Base-by-base conservation (phyloP, 495 filamentous ascomycete genomes). In the Tuber umbilicatum region DNA sequence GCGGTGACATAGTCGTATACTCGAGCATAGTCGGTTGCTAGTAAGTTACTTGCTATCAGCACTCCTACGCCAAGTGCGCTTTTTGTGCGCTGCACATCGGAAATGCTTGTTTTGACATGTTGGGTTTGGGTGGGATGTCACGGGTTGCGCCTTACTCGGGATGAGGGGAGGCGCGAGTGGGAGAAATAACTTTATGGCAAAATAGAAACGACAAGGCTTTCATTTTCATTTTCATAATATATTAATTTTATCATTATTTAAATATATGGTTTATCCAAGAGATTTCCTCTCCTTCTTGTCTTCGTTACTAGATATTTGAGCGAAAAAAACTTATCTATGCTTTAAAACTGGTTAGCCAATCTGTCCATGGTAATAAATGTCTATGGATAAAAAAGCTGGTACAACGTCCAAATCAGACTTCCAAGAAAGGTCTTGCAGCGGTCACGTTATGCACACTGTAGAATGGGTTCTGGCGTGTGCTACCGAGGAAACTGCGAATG, bases 401-500 rank as follows among this genome's bases (percentile, higher is more conserved):
- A 40, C 10, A 23, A n/a, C 38, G 77, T 73, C 77, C 74, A 69
- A 47, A 80, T 85, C 84, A 85, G 84, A 85, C 84, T 83, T 85
- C 84, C 84, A 85, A 85, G 84, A 84, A 85, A 85, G 84, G 79
- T 83, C 81, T 81, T 81, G 80, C 80, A 81, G 78, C 84, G 84
- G 83, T 84, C 84, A 85, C 81, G 74, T 64, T 64, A 64, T 17
- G 27, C 78, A 76, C 78, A 78, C 81, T 77, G 75, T 83, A 84
- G 80, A 85, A 81, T 84, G 83, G 84, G 84, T 85, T 85, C 81
- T 81, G 82, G 82, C 84, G 80, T 80, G 79, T 82, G 79, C 83
- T 85, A 83, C 81, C 84, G 84, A 84, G 85, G 82, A 85, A 85
- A 85, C 84, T 85, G 84, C 84, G 84, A 85, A 85, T 85, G 84